phyloP scores from a whole-genome alignment of 495 filamentous ascomycete genomes.

The Haplographium delicatum region DNA sequence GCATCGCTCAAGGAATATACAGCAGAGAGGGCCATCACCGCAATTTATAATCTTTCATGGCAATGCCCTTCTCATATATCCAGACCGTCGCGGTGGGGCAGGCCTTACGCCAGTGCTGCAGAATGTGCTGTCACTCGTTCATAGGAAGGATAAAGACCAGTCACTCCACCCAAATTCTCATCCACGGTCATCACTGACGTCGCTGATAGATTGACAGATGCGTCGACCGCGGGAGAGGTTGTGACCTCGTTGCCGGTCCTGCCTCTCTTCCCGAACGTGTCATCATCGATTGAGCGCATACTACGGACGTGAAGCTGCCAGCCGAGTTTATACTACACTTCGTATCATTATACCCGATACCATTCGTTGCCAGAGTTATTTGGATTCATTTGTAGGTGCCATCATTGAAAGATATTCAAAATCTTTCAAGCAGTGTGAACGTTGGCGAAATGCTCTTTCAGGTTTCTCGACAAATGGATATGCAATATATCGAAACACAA shows the following conservation, averaged over 20 bases:
- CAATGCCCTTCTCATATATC: slow-evolving; percentile 8
- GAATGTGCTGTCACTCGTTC: slow-evolving; percentile 20
- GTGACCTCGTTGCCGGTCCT: neutral
- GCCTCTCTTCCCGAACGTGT: slow-evolving; percentile 11
- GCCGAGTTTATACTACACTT: neutral
- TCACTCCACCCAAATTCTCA: slow-evolving; percentile 2
- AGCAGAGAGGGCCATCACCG: neutral
- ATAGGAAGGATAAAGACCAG: slow-evolving; percentile 17
- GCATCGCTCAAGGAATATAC: neutral
- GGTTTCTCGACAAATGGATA: too few species aligned
- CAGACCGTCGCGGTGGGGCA: slow-evolving; percentile 8
- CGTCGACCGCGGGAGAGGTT: too few species aligned
- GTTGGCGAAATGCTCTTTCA: too few species aligned
- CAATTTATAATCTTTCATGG: neutral
- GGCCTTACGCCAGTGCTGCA: slow-evolving; percentile 19
- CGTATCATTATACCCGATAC: neutral
- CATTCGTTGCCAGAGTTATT: too few species aligned
- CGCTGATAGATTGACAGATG: slow-evolving; percentile 13
- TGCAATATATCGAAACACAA: too few species aligned
- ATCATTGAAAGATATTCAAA: too few species aligned
- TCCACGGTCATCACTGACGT: slow-evolving; percentile 17
- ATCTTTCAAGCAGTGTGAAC: too few species aligned
- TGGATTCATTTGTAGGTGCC: too few species aligned
- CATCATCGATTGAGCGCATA: too few species aligned
- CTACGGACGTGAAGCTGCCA: too few species aligned